Evolutionary conservation across 2,329 filamentous ascomycete genomes (phyloP).

Genomic region (Nemania serpens): DNA sequence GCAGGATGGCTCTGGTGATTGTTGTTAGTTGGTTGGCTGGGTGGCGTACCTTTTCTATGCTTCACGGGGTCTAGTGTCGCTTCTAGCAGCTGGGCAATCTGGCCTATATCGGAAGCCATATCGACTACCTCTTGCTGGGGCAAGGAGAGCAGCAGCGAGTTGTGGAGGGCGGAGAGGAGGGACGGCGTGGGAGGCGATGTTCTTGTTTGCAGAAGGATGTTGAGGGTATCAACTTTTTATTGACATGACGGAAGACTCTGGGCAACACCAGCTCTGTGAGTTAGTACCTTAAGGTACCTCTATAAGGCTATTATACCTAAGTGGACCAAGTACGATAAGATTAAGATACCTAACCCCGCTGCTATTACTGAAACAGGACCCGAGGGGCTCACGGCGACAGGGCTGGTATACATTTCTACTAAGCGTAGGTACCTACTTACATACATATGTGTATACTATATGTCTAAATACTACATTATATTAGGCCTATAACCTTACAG

Average conservation of each 20-base stretch:
- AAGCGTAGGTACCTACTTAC: too few relatives aligned
- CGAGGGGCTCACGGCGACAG: background rate
- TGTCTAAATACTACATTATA: too few relatives aligned
- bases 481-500: too few relatives aligned
- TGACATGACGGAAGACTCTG: constrained; percentile 28
- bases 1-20: constrained; percentile 30
- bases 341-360: background rate
- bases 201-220: constrained; percentile 18
- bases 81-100: constrained; percentile 81
- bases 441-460: too few relatives aligned
- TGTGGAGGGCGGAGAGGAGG: background rate
- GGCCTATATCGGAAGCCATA: constrained; percentile 62
- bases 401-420: too few relatives aligned
- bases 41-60: constrained; percentile 79
- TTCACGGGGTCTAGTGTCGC: constrained; percentile 86
- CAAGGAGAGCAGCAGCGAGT: constrained; percentile 10
- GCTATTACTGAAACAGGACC: background rate
- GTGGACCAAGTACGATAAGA: too few relatives aligned
- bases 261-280: constrained; percentile 25
- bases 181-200: constrained; percentile 10
- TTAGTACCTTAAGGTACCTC: background rate
- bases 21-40: constrained; percentile 31
- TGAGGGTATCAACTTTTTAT: constrained; percentile 30
- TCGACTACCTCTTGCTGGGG: constrained; percentile 29
- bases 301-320: too few relatives aligned